phyloP scores from a whole-genome alignment of 345 rosid genomes.

The Melaleuca alternifolia region DNA sequence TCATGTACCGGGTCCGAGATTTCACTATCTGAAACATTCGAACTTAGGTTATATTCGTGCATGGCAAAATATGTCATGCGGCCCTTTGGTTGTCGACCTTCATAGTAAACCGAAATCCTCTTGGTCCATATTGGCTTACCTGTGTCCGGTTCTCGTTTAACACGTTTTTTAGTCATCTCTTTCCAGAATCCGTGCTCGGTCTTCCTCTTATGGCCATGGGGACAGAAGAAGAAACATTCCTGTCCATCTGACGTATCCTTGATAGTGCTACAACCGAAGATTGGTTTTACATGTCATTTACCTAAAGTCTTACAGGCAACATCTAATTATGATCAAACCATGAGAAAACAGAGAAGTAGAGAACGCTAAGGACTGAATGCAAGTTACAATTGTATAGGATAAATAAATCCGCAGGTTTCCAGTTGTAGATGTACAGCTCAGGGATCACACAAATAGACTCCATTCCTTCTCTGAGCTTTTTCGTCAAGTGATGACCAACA shows the following conservation, averaged over 20 bases:
- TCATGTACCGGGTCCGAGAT: too few species aligned
- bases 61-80: too few species aligned
- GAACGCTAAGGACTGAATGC: neutral
- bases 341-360: neutral
- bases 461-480: neutral
- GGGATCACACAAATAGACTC: neutral
- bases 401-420: neutral
- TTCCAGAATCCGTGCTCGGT: neutral
- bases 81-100: too few species aligned
- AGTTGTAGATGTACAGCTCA: neutral
- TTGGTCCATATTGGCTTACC: too few species aligned
- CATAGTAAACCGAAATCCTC: too few species aligned
- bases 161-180: too few species aligned
- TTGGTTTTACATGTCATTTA: neutral
- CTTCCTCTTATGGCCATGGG: neutral
- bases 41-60: too few species aligned
- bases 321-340: neutral
- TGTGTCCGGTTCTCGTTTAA: too few species aligned
- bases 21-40: too few species aligned
- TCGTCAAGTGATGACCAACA: neutral
- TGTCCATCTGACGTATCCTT: neutral
- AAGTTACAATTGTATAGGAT: neutral
- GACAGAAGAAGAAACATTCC: neutral
- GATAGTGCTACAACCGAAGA: neutral
- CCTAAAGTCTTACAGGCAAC: neutral